Base-by-base conservation (phyloP, 148 eudicot genomes). In the Chenopodium formosanum region DNA sequence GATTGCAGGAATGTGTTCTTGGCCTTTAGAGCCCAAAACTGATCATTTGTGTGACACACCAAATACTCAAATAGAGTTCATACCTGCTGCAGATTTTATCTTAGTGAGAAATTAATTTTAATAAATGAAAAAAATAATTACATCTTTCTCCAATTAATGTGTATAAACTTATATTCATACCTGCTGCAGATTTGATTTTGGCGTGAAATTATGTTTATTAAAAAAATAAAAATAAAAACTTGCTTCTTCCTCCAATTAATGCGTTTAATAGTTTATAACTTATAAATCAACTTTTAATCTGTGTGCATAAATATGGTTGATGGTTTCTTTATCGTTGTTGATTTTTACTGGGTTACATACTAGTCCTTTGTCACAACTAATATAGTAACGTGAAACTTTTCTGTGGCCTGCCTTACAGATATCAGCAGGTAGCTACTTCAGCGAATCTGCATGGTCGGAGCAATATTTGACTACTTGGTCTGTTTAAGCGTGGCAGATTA, bases 51-150 rank as follows among this genome's bases (percentile, higher is more conserved):
- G 93, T 91, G 78, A 89, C 94, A 29, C 94, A 91, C 58, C 94
- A 91, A 83, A n/a, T n/a, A n/a, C n/a, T n/a, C n/a, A n/a, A n/a
- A 89, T 91, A n/a, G 92, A 90, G 82, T 89, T 91, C 83, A 77
- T 88, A 58, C 90, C 90, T 77, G 81, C 89, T 67, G 96, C 92
- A 6, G 91, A 91, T 81, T 82, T 92, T 52, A 89, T 92, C 81
- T 77, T 92, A 91, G 94, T 91, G 82, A 81, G 90, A 70, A 40
- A 63, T 25, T 1, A 62, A 9, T 19, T 16, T 60, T 37, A 40
- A 40, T 40, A 5, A 40, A 40, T 4, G 5, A 40, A 40, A 5
- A 5, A 40, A 40, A 5, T 4, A 37, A 6, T 40, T 40, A 5
- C 11, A 62, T 62, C 22, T 14, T 44, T 60, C 17, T 44, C 4